These are phyloP conservation scores for Pelargonium fulgidum DNA, from an alignment of 441 rosid species.

Conservation along the genomic window DNA sequence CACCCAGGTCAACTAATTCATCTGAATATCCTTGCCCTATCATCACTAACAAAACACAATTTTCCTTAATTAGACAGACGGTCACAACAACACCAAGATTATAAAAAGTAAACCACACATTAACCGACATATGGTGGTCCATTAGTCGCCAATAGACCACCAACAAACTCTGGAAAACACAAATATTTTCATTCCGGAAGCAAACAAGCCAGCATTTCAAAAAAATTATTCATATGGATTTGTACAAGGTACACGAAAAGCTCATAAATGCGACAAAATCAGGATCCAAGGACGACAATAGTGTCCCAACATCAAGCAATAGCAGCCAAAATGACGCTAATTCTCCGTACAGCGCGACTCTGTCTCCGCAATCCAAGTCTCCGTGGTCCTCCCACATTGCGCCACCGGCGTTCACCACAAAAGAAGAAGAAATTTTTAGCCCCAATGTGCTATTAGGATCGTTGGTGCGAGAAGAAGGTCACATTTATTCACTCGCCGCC, in stretches of 20 bases:
- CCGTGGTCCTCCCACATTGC: not conserved
- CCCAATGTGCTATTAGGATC: not conserved
- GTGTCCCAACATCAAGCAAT: not conserved
- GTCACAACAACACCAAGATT: too few species aligned
- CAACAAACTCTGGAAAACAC: too few species aligned
- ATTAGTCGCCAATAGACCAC: too few species aligned
- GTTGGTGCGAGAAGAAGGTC: not conserved
- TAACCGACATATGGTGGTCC: too few species aligned
- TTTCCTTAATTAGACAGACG: too few species aligned
- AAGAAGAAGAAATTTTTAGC: not conserved
- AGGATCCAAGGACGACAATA: not conserved
- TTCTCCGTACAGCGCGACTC: not conserved
- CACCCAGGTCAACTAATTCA: too few species aligned
- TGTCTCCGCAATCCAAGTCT: not conserved
- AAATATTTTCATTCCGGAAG: too few species aligned
- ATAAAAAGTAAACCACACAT: too few species aligned
- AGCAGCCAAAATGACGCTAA: not conserved
- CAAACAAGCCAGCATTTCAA: too few species aligned
- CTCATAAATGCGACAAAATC: not conserved
- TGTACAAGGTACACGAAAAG: not conserved
- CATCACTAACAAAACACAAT: too few species aligned
- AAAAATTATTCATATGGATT: too few species aligned
- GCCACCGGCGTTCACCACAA: not conserved
- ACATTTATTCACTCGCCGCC: not conserved
- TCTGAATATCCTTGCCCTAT: too few species aligned